Conservation (phyloP, 305 asterid species). For the Caryopteris hybrid region DNA sequence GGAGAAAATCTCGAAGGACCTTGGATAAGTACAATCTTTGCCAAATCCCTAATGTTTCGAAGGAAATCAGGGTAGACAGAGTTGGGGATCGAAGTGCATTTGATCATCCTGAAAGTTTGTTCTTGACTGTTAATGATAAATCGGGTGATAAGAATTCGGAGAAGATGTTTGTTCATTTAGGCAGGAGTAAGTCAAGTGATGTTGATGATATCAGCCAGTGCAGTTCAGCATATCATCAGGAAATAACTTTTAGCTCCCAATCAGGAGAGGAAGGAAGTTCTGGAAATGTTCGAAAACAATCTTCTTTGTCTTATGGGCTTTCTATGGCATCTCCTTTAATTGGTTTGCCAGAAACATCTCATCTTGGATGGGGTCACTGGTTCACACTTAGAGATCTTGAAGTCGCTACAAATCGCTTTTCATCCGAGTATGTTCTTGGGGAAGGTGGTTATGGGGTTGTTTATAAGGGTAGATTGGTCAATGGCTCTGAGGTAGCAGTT, state of each 20-base stretch:
- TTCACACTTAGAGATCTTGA: slow-evolving; percentile 94
- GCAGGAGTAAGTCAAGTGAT: slow-evolving; percentile 74
- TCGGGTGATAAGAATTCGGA: slow-evolving; percentile 63
- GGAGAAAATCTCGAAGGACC: slow-evolving; percentile 56
- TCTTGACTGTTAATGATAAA: slow-evolving; percentile 50
- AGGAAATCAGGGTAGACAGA: slow-evolving; percentile 74
- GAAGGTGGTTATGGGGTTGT: slow-evolving; percentile 98
- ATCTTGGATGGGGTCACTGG: slow-evolving; percentile 99
- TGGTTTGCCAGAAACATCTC: slow-evolving; percentile 91
- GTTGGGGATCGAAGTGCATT: slow-evolving; percentile 41
- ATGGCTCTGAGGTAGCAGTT: slow-evolving; percentile 90
- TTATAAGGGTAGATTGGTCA: slow-evolving; percentile 68
- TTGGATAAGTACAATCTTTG: slow-evolving; percentile 37
- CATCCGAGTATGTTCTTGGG: slow-evolving; percentile 64
- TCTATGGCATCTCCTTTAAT: slow-evolving; percentile 78
- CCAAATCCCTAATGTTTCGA: slow-evolving; percentile 76
- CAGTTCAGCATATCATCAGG: slow-evolving; percentile 73
- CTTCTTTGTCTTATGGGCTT: slow-evolving; percentile 48
- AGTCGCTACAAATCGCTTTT: slow-evolving; percentile 75
- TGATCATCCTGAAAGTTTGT: slow-evolving; percentile 49
- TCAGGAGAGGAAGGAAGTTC: slow-evolving; percentile 97
- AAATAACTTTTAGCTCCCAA: slow-evolving; percentile 73
- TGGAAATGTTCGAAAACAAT: slow-evolving; percentile 54
- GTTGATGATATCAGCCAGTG: slow-evolving; percentile 76
- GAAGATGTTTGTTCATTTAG: slow-evolving; percentile 68